Evolutionary conservation across 805 yeast genomes (phyloP).

Genomic region (Candida arabinofermentans): DNA sequence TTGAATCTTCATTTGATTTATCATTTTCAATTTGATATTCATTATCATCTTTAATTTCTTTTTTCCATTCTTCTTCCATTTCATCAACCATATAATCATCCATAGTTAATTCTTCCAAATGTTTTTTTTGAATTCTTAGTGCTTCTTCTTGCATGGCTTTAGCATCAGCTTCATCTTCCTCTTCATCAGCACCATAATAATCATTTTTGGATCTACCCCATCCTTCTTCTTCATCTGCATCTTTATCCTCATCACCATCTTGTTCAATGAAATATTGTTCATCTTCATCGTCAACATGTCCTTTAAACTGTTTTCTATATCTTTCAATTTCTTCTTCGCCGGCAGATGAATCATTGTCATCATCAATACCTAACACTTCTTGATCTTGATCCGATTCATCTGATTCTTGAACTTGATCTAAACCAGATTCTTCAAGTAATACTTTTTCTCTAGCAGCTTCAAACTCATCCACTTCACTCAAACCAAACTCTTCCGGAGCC

Average conservation of each 20-base stretch:
- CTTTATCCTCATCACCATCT: conserved; percentile 26
- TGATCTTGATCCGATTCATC: conserved; percentile 34
- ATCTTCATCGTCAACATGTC: conserved; percentile 45
- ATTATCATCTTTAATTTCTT: conserved; percentile 34
- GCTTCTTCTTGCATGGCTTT: conserved; percentile 86
- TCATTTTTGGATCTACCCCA: conserved; percentile 46
- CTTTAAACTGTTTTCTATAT: conserved; percentile 29
- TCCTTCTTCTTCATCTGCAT: conserved; percentile 31
- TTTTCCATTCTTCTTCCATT: conserved; percentile 74
- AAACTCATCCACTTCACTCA: conserved; percentile 68
- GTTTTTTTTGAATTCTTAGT: conserved; percentile 74
- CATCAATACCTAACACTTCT: conserved; percentile 33
- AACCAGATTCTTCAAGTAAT: conserved; percentile 53
- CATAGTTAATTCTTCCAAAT: conserved; percentile 70
- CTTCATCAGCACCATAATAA: conserved; percentile 61
- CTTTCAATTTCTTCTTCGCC: conserved; percentile 42
- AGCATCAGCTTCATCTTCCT: conserved; percentile 72
- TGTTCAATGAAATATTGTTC: conserved; percentile 42
- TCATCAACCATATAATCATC: conserved; percentile 77
- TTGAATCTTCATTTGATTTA: conserved; percentile 22
- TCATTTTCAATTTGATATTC: conserved; percentile 34
- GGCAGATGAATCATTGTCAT: conserved; percentile 44
- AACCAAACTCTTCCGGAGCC: conserved; percentile 38
- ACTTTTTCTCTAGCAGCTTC: conserved; percentile 56
- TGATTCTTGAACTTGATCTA: conserved; percentile 23